Evolutionary conservation across 2,329 filamentous ascomycete genomes (phyloP).

Genomic region (Pleurostoma richardsiae): DNA sequence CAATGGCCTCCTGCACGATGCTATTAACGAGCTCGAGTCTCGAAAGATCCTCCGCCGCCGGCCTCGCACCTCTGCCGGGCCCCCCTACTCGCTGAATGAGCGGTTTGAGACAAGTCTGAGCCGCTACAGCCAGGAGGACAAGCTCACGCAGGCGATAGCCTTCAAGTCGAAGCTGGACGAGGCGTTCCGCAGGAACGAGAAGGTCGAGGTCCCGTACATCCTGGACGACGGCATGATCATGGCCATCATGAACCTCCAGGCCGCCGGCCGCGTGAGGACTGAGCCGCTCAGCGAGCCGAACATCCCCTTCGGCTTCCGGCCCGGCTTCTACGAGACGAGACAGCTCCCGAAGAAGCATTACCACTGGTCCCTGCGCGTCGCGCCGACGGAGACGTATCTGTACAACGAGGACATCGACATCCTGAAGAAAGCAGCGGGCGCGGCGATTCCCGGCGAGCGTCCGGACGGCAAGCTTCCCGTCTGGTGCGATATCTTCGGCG

Average conservation of each 20-base stretch:
- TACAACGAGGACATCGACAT: constrained; percentile 23
- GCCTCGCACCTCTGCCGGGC: constrained; percentile 50
- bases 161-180: constrained; percentile 58
- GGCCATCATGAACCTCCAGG: constrained; percentile 61
- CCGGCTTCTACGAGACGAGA: constrained; percentile 66
- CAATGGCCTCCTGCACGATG: constrained; percentile 39
- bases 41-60: constrained; percentile 55
- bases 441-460: constrained; percentile 32
- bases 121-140: constrained; percentile 47
- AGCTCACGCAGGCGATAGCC: constrained; percentile 51
- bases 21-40: constrained; percentile 41
- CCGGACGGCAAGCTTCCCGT: constrained; percentile 54
- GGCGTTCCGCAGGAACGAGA: constrained; percentile 37
- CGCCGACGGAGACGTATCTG: constrained; percentile 53
- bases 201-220: constrained; percentile 46
- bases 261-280: constrained; percentile 50
- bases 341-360: constrained; percentile 62
- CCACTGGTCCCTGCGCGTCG: constrained; percentile 56
- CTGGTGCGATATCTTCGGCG: constrained; percentile 67
- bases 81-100: constrained; percentile 59
- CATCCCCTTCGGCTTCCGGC: constrained; percentile 66
- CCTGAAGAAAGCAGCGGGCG: constrained; percentile 15
- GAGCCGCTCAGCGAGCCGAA: constrained; percentile 49
- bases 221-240: constrained; percentile 62
- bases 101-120: constrained; percentile 51